Evolutionary conservation across 2,329 filamentous ascomycete genomes (phyloP), one percentile per base, ranked within the genome.

Genomic region (Cladosporium sp.): DNA sequence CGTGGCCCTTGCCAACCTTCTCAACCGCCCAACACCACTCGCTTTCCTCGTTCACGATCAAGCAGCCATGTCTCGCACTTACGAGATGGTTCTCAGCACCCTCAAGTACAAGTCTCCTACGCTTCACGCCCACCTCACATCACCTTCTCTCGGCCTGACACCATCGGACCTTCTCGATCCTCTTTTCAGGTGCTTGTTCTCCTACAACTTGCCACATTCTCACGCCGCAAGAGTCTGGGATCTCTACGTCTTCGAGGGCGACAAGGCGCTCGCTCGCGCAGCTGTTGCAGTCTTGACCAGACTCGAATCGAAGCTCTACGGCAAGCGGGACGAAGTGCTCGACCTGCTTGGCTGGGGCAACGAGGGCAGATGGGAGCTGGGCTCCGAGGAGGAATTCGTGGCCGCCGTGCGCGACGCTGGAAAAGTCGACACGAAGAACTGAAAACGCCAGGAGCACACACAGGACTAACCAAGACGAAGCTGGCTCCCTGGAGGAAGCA

Each of bases 201-300:
- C 75, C 10, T 74, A 75, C 66, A 73, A 75, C 66, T 59, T 76
- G 14, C 68, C 70, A 7, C 65, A 0, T 79, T 87, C 60, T 69
- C 78, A 21, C 71, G 90, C 88, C 4, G 86, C 88, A 1, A 82
- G 92, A 2, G 78, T 95, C 14, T 94, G 91, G 90, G 92, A 96
- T 69, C 87, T 94, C 0, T 92, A 92, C 71, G 87, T 91, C 3
- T 92, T 96, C 70, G 92, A 96, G 74, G 91, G 91, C 30, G 92
- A 96, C 69, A 82, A 86, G 1, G 82, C 91, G 1, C 80, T 93
- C 0, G 85, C 94, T 7, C 82, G 91, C 0, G 90, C 90, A 1
- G 90, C 87, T 0, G 88, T 93, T 0, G 92, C 89, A 0, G 80
- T 91, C 21, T 77, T 95, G 24, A 76, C 78, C 0, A 75, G 76